Conservation (phyloP, 192 early-diverging fungal species). For the Rhizophagus prolifer region DNA sequence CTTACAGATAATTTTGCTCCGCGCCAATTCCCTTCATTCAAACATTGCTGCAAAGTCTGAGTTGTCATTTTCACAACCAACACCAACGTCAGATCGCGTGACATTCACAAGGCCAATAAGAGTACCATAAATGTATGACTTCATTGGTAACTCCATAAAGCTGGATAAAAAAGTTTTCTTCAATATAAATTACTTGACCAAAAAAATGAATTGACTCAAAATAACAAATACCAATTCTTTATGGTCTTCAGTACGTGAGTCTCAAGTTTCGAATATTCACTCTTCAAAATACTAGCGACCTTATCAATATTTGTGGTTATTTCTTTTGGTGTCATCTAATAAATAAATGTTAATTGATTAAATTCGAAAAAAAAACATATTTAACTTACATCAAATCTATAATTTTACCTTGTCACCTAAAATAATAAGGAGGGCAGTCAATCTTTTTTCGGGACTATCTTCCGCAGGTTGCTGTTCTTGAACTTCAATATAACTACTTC, state of each 20-base stretch:
- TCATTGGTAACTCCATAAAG: slow-evolving; percentile 72
- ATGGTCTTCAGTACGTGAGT: slow-evolving; percentile 61
- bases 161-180: slow-evolving; percentile 45
- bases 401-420: slow-evolving; percentile 8
- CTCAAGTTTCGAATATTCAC: slow-evolving; percentile 68
- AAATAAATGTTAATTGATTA: not conserved
- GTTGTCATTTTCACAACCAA: slow-evolving; percentile 62
- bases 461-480: not conserved
- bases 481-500: not conserved
- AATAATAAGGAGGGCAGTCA: not conserved
- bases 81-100: slow-evolving; percentile 61
- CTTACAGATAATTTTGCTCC: slow-evolving; percentile 75
- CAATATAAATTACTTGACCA: slow-evolving; percentile 34
- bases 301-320: slow-evolving; percentile 16
- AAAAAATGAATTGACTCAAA: slow-evolving; percentile 32
- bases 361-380: not conserved
- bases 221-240: slow-evolving; percentile 51
- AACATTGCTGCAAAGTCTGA: slow-evolving; percentile 52
- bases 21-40: slow-evolving; percentile 63
- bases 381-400: not conserved
- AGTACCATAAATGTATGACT: slow-evolving; percentile 74
- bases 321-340: slow-evolving; percentile 20
- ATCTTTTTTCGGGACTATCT: slow-evolving; percentile 8
- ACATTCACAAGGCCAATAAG: slow-evolving; percentile 83
- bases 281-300: slow-evolving; percentile 67